Evolutionary conservation across 805 yeast genomes (phyloP).

Genomic region (Saccharomycopsis fodiens): DNA sequence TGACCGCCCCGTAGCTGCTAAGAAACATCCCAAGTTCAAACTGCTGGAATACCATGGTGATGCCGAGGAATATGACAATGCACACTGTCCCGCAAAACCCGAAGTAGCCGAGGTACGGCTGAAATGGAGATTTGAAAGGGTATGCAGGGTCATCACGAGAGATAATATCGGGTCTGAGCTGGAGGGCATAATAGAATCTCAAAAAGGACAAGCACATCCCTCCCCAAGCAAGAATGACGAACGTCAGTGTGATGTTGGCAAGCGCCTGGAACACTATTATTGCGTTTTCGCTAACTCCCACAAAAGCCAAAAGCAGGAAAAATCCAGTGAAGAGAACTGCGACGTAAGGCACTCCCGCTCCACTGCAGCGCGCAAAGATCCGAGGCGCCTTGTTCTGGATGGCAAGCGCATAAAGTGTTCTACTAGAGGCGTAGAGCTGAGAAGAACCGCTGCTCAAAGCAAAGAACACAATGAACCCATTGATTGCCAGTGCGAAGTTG

Average conservation of each 20-base stretch:
- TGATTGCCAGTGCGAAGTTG: conserved; percentile 37
- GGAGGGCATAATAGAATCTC: conserved; percentile 56
- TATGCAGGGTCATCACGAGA: conserved; percentile 54
- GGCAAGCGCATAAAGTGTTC: conserved; percentile 49
- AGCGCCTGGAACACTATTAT: conserved; percentile 59
- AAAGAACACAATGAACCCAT: conserved; percentile 45
- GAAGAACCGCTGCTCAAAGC: conserved; percentile 49
- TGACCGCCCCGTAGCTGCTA: conserved; percentile 54
- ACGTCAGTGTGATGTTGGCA: conserved; percentile 60
- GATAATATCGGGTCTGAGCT: conserved; percentile 55
- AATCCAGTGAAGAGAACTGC: conserved; percentile 57
- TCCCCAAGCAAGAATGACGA: conserved; percentile 74
- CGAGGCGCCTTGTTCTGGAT: conserved; percentile 52
- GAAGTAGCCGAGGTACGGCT: conserved; percentile 58
- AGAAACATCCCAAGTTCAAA: conserved; percentile 59
- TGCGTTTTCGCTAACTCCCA: conserved; percentile 51
- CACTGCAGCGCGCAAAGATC: conserved; percentile 49
- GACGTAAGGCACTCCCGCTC: conserved; percentile 62
- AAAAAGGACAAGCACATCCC: conserved; percentile 61
- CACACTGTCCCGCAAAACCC: conserved; percentile 49
- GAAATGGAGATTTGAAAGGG: conserved; percentile 64
- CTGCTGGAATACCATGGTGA: conserved; percentile 46
- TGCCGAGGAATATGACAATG: conserved; percentile 52
- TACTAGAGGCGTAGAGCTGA: conserved; percentile 47
- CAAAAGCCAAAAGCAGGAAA: conserved; percentile 53